phyloP scores from a whole-genome alignment of 208 protist species.

The Leishmania tarentolae region DNA sequence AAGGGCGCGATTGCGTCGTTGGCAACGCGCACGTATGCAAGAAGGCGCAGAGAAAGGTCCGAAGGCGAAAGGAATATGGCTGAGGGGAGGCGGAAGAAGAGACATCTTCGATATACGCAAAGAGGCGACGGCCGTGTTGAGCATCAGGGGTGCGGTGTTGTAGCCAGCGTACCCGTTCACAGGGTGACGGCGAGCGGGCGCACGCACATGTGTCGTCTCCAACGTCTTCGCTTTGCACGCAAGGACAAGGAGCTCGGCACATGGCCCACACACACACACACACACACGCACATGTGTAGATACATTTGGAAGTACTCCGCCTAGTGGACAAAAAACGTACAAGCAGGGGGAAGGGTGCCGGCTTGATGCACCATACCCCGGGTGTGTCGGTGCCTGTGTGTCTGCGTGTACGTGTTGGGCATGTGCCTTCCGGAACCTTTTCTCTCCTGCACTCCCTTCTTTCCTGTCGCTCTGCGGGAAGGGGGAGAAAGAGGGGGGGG shows the following conservation, averaged over 20 bases:
- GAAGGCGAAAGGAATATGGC: too few species aligned
- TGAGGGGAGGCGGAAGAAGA: too few species aligned
- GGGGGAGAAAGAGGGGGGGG: neutral
- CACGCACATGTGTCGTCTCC: neutral
- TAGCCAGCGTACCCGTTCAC: neutral
- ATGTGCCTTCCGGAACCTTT: neutral
- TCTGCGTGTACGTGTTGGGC: neutral
- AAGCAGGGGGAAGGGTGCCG: neutral
- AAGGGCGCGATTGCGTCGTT: too few species aligned
- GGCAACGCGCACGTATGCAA: too few species aligned
- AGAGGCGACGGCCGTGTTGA: too few species aligned
- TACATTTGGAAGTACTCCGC: neutral
- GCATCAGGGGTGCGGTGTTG: too few species aligned
- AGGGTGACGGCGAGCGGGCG: neutral
- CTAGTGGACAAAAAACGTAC: neutral
- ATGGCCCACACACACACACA: neutral
- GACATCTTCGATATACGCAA: too few species aligned
- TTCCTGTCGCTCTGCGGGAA: neutral
- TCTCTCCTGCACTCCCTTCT: neutral
- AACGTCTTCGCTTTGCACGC: neutral
- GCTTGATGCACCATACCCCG: neutral
- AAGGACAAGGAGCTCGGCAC: neutral
- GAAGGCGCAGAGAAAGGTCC: too few species aligned
- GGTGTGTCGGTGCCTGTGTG: neutral
- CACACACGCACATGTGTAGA: neutral